Conservation (phyloP, 2,329 filamentous ascomycete species). For the Phaeoacremonium minimum region DNA sequence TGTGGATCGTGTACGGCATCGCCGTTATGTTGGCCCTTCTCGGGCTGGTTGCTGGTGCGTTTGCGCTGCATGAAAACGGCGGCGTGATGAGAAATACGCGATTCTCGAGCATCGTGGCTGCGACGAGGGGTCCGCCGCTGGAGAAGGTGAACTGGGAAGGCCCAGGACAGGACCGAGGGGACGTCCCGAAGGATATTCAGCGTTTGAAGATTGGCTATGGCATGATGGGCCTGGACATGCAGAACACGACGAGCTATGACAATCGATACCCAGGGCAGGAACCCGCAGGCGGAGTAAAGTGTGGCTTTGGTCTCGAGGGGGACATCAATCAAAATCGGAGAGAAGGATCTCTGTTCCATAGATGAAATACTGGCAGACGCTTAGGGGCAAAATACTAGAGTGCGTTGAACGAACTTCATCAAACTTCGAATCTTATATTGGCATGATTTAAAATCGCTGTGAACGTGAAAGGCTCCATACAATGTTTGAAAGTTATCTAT, state of each 20-base stretch:
- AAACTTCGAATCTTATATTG: too few relatives aligned
- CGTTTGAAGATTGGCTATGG: slow-evolving; percentile 18
- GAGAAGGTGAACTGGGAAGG: slow-evolving; percentile 24
- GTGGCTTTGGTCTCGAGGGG: slow-evolving; percentile 19
- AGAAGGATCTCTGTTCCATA: slow-evolving; percentile 7
- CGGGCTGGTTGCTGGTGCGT: slow-evolving; percentile 25
- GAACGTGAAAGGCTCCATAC: too few relatives aligned
- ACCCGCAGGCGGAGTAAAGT: slow-evolving; percentile 9
- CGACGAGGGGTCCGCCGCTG: slow-evolving; percentile 32
- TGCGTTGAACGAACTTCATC: too few relatives aligned
- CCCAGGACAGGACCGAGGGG: slow-evolving; percentile 7
- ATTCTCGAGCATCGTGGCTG: slow-evolving; percentile 35
- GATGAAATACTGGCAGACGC: too few relatives aligned
- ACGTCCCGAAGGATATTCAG: slow-evolving; percentile 15
- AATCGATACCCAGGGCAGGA: slow-evolving; percentile 3
- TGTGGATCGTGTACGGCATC: slow-evolving; percentile 23
- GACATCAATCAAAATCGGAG: slow-evolving; percentile 12
- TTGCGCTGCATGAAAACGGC: slow-evolving; percentile 26
- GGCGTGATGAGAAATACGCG: slow-evolving; percentile 28
- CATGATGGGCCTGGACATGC: slow-evolving; percentile 7
- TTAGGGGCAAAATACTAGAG: too few relatives aligned
- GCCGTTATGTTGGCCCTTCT: slow-evolving; percentile 14
- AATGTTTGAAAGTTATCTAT: too few relatives aligned
- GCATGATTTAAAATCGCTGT: too few relatives aligned
- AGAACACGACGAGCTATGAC: slow-evolving; percentile 3